These are phyloP conservation scores for Yamagishiella unicocca DNA, from an alignment of 139 green algal species.

Conservation along the genomic window DNA sequence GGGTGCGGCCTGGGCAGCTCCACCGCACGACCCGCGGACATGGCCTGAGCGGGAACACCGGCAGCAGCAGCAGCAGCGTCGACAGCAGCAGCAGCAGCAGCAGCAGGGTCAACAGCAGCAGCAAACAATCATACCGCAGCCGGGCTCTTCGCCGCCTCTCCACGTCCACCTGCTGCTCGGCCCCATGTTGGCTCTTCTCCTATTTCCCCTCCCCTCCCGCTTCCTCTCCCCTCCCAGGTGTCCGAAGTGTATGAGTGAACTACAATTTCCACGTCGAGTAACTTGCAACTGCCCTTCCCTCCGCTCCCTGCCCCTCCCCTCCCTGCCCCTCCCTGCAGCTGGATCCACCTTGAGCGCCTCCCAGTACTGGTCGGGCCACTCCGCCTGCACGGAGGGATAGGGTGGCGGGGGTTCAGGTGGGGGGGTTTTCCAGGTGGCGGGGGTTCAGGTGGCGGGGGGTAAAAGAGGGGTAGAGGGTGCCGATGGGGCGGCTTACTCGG, in stretches of 20 bases:
- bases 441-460: not conserved
- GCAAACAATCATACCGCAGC: too few relatives aligned
- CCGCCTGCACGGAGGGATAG: constrained; percentile 30
- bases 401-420: not conserved
- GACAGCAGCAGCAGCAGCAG: too few relatives aligned
- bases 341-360: constrained; percentile 50
- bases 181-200: not conserved
- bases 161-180: not conserved
- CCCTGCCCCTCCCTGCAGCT: not conserved
- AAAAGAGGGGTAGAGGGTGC: not conserved
- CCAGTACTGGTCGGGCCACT: constrained; percentile 67
- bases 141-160: too few relatives aligned
- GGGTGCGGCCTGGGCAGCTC: constrained; percentile 66
- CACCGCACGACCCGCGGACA: constrained; percentile 36
- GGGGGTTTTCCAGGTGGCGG: not conserved
- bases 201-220: not conserved
- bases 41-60: not conserved
- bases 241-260: too few relatives aligned
- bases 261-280: too few relatives aligned
- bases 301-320: not conserved
- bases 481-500: not conserved
- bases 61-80: too few relatives aligned
- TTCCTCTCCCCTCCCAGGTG: not conserved
- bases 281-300: too few relatives aligned
- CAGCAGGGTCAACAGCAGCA: too few relatives aligned